Percentiles rank a stretch among this genome's conserved stretches.
Conservation (phyloP, 2,329 filamentous ascomycete genomes). For the Phymatotrichopsis omnivora region DNA sequence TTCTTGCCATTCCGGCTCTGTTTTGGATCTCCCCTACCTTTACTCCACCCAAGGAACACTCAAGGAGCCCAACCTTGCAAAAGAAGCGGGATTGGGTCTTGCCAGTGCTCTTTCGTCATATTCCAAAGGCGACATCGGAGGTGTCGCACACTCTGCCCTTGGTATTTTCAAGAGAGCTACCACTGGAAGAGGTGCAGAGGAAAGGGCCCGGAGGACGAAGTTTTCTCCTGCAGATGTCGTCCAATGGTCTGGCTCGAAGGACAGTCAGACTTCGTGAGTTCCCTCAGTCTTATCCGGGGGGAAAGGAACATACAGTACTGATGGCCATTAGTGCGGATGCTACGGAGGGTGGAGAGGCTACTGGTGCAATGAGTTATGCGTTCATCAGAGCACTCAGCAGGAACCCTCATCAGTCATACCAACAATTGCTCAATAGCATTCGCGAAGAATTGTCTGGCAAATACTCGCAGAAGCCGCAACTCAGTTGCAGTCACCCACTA, state of each 20-base stretch:
- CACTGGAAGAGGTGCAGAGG: slow-evolving; percentile 64
- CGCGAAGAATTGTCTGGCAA: slow-evolving; percentile 77
- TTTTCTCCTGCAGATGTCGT: slow-evolving; percentile 92
- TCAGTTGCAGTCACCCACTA: slow-evolving; percentile 90
- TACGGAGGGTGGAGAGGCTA: slow-evolving; percentile 76
- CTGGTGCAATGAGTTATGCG: slow-evolving; percentile 96
- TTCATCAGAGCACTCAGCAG: slow-evolving; percentile 87
- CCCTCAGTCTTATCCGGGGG: slow-evolving; percentile 18
- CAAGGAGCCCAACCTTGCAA: slow-evolving; percentile 72
- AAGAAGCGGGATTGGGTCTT: slow-evolving; percentile 64
- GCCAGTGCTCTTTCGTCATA: slow-evolving; percentile 63
- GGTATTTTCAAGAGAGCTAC: slow-evolving; percentile 81
- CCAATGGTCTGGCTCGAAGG: slow-evolving; percentile 97
- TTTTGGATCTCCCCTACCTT: slow-evolving; percentile 66
- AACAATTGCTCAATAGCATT: slow-evolving; percentile 89
- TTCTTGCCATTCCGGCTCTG: slow-evolving; percentile 69
- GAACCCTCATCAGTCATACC: slow-evolving; percentile 91
- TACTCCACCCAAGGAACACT: slow-evolving; percentile 68
- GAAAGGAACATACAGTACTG: slow-evolving; percentile 3
- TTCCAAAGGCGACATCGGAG: slow-evolving; percentile 69
- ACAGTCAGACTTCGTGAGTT: slow-evolving; percentile 82
- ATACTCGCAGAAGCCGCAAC: slow-evolving; percentile 89
- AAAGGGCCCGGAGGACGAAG: slow-evolving; percentile 76
- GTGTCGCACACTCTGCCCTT: slow-evolving; percentile 71
- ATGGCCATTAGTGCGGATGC: slow-evolving; percentile 64